phyloP scores from a whole-genome alignment of 73 alveolate genomes.

The Paraurostyla sp. region DNA sequence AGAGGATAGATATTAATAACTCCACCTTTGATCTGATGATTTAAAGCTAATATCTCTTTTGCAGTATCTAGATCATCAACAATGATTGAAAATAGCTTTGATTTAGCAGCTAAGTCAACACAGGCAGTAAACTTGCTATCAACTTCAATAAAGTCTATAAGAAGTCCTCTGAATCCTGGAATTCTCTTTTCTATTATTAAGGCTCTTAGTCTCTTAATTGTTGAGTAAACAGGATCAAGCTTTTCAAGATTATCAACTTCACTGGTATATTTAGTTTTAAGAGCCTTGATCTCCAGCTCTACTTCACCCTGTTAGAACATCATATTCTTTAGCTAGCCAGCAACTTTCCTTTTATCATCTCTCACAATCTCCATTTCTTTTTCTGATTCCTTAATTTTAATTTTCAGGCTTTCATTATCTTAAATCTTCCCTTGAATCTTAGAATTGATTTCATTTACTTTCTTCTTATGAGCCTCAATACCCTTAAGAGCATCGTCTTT shows the following conservation, averaged over 20 bases:
- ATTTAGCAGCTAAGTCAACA: slow-evolving; percentile 87
- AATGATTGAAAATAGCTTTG: slow-evolving; percentile 83
- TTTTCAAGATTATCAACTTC: slow-evolving; percentile 53
- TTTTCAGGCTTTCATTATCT: slow-evolving; percentile 75
- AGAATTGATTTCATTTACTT: slow-evolving; percentile 72
- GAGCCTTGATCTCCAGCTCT: slow-evolving; percentile 39
- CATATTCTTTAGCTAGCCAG: slow-evolving; percentile 39
- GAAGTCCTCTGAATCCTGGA: slow-evolving; percentile 85
- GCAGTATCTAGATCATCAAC: slow-evolving; percentile 89
- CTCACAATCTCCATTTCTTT: slow-evolving; percentile 67
- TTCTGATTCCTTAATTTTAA: slow-evolving; percentile 62
- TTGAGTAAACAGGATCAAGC: slow-evolving; percentile 49
- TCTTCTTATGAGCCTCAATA: slow-evolving; percentile 69
- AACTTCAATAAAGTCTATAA: slow-evolving; percentile 84
- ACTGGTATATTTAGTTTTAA: slow-evolving; percentile 4
- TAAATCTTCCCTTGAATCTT: slow-evolving; percentile 70
- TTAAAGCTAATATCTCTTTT: slow-evolving; percentile 82
- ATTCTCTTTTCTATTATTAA: slow-evolving; percentile 46
- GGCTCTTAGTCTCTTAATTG: slow-evolving; percentile 41
- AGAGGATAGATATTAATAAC: slow-evolving; percentile 89
- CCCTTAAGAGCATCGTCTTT: slow-evolving; percentile 61
- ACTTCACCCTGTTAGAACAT: slow-evolving; percentile 44
- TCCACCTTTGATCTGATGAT: slow-evolving; percentile 90
- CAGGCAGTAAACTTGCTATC: slow-evolving; percentile 79
- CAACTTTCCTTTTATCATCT: slow-evolving; percentile 23